Conservation (phyloP, 2,329 filamentous ascomycete genomes). For the Decorospora gaudefroyi region DNA sequence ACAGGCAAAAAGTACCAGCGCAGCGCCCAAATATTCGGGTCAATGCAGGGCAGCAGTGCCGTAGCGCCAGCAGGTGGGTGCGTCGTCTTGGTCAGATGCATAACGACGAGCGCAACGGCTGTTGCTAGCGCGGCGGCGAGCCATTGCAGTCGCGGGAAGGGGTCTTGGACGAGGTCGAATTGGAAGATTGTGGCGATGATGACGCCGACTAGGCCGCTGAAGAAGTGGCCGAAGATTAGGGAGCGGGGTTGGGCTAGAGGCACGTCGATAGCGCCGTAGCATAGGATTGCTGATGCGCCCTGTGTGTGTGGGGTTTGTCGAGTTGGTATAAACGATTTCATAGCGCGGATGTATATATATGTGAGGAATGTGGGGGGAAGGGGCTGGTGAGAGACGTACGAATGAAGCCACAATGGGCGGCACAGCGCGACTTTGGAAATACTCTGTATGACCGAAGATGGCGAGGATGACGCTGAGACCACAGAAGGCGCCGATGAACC, state of each 20-base stretch:
- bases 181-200: conserved; percentile 52
- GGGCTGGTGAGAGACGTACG: conserved; percentile 35
- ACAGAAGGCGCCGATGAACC: conserved; percentile 51
- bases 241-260: conserved; percentile 54
- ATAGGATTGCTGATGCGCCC: conserved; percentile 53
- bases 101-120: conserved; percentile 51
- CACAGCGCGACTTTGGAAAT: conserved; percentile 47
- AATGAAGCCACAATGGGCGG: conserved; percentile 51
- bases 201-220: conserved; percentile 52
- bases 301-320: conserved; percentile 14
- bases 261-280: conserved; percentile 53
- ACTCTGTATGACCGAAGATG: conserved; percentile 48
- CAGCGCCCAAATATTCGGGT: conserved; percentile 46
- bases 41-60: conserved; percentile 50
- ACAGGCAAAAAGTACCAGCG: conserved; percentile 53
- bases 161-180: conserved; percentile 39
- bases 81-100: conserved; percentile 54
- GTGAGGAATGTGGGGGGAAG: no score
- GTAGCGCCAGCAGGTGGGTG: conserved; percentile 56
- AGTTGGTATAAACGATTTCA: no score
- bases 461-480: conserved; percentile 50
- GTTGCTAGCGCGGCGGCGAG: conserved; percentile 51
- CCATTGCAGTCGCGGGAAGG: conserved; percentile 47
- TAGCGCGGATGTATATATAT: no score
- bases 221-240: conserved; percentile 52